These are phyloP conservation scores for Trichosporon sp. DNA, from an alignment of 1,284 basidiomycete genomes.

Conservation along the genomic window DNA sequence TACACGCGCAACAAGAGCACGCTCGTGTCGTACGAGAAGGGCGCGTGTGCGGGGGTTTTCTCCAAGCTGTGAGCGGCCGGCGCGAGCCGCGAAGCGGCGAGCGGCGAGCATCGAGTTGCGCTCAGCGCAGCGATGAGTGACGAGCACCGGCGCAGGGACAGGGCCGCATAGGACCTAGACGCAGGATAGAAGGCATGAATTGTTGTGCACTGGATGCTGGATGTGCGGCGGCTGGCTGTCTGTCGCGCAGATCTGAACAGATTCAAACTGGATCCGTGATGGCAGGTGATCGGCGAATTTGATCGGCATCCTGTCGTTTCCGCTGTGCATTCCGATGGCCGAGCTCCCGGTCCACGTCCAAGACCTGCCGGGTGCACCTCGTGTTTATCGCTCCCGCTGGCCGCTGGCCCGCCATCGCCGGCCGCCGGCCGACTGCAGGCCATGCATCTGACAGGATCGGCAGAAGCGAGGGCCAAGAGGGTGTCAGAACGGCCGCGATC, in stretches of 20 bases:
- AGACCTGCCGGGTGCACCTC: neutral
- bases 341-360: no score
- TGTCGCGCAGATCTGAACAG: no score
- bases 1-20: conserved; percentile 21
- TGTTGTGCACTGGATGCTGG: neutral
- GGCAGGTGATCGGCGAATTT: neutral
- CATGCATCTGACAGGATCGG: no score
- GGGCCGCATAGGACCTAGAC: neutral
- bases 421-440: no score
- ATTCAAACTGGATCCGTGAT: no score
- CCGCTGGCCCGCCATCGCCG: no score
- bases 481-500: neutral
- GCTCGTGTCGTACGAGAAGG: conserved; percentile 13
- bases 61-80: conserved; percentile 11
- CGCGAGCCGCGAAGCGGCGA: neutral
- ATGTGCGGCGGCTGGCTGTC: no score
- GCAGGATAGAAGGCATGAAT: neutral
- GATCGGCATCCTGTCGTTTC: neutral
- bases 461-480: neutral
- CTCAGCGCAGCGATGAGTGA: no score
- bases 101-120: no score
- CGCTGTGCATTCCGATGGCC: no score
- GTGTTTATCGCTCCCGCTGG: neutral
- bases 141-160: no score
- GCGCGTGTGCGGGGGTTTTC: conserved; percentile 18